Conservation (phyloP, 768 basidiomycete species). For the Kwoniella heveanensis region DNA sequence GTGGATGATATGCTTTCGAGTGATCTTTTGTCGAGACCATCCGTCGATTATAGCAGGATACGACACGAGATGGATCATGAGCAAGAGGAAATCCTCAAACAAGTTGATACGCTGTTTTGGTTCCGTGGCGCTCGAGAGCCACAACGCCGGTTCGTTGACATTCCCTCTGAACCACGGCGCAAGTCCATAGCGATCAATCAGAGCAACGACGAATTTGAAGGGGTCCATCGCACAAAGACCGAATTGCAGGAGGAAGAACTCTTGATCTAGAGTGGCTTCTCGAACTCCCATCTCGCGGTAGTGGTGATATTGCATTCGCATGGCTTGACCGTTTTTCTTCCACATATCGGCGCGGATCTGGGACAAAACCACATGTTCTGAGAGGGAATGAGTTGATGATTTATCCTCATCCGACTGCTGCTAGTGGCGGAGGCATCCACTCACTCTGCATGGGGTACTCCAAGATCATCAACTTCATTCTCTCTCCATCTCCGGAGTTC, state of each 20-base stretch:
- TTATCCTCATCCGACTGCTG: too few relatives aligned
- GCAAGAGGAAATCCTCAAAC: constrained; percentile 87
- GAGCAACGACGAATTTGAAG: constrained; percentile 74
- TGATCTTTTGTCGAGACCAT: constrained; percentile 66
- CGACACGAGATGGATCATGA: constrained; percentile 81
- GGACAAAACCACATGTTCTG: constrained; percentile 58
- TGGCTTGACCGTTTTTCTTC: constrained; percentile 96
- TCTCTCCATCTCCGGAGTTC: constrained; percentile 66
- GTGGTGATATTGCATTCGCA: constrained; percentile 90
- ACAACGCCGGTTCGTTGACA: constrained; percentile 27
- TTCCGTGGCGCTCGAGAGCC: constrained; percentile 31
- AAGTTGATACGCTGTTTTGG: constrained; percentile 58
- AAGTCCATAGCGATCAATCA: constrained; percentile 87
- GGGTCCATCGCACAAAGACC: constrained; percentile 77
- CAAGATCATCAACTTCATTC: constrained; percentile 71
- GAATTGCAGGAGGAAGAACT: constrained; percentile 84
- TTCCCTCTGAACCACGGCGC: constrained; percentile 69
- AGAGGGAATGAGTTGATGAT: too few relatives aligned
- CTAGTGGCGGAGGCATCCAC: too few relatives aligned
- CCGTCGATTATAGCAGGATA: constrained; percentile 76
- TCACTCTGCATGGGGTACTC: constrained; percentile 87
- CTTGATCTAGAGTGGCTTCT: constrained; percentile 95
- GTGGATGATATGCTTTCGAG: constrained; percentile 85
- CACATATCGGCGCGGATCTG: constrained; percentile 93
- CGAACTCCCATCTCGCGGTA: constrained; percentile 95